Conservation (phyloP, 2,329 filamentous ascomycete genomes). For the Trichoderma asperellum region DNA sequence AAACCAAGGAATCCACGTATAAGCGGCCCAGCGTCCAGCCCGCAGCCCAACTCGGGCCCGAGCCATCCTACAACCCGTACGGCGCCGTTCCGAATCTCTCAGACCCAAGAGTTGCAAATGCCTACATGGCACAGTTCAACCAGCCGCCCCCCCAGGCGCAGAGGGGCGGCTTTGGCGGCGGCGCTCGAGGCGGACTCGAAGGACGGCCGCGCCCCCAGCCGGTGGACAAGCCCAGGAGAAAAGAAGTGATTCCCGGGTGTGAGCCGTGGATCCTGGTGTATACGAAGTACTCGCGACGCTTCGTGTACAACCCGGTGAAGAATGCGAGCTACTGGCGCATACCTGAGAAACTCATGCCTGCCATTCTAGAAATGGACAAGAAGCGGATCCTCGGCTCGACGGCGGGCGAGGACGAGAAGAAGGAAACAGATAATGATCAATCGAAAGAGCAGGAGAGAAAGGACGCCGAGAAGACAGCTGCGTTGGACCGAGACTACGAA, state of each 20-base stretch:
- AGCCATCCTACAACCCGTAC: constrained; percentile 37
- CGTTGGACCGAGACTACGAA: constrained; percentile 45
- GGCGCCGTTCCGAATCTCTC: constrained; percentile 48
- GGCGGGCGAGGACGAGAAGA: constrained; percentile 29
- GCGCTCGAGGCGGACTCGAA: constrained; percentile 54
- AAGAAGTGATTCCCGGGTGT: constrained; percentile 76
- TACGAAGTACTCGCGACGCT: constrained; percentile 85
- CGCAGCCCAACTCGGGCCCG: constrained; percentile 39
- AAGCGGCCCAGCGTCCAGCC: constrained; percentile 63
- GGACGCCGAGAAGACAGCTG: neutral
- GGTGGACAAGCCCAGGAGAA: constrained; percentile 78
- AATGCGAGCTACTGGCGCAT: constrained; percentile 95
- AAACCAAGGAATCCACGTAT: constrained; percentile 86
- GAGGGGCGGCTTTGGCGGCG: constrained; percentile 37
- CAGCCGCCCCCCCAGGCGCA: constrained; percentile 45
- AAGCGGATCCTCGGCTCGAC: constrained; percentile 67
- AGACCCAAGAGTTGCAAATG: constrained; percentile 61
- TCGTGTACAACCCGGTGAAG: constrained; percentile 85
- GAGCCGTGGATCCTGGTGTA: constrained; percentile 91
- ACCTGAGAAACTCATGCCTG: constrained; percentile 81
- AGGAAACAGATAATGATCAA: neutral
- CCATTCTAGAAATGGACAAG: constrained; percentile 73
- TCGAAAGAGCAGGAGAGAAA: constrained; percentile 15
- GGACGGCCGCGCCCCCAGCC: constrained; percentile 69
- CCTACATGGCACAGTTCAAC: constrained; percentile 61